Evolutionary conservation across 768 basidiomycete species (phyloP).

Genomic region (Mycena galericulata): DNA sequence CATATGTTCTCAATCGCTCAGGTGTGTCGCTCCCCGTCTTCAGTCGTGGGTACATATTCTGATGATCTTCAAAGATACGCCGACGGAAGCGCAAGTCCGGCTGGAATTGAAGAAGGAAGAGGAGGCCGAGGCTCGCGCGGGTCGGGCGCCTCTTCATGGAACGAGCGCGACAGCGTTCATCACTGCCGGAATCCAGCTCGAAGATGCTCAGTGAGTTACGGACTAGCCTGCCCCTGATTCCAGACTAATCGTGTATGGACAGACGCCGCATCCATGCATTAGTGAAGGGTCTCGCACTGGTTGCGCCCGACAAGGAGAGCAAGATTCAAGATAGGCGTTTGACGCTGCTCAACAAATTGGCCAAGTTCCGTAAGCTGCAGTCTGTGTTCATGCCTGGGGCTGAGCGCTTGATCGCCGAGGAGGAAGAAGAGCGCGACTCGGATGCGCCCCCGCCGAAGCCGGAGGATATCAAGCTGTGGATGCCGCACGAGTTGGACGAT

Average conservation of each 20-base stretch:
- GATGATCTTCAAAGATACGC: background rate
- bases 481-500: background rate
- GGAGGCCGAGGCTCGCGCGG: background rate
- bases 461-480: conserved; percentile 4
- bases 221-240: background rate
- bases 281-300: background rate
- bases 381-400: conserved; percentile 5
- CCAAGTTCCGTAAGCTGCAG: background rate
- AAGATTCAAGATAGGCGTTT: background rate
- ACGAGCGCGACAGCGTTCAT: conserved; percentile 3
- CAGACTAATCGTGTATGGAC: background rate
- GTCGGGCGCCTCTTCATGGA: background rate
- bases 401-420: background rate
- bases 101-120: conserved; percentile 12
- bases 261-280: background rate
- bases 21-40: background rate
- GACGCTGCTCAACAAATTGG: background rate
- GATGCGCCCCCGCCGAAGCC: background rate
- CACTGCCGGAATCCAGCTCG: background rate
- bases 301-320: background rate
- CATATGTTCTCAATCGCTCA: background rate
- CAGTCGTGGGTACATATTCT: too few species aligned
- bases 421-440: background rate
- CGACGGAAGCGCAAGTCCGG: conserved; percentile 15
- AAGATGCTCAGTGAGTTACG: conserved; percentile 8